Evolutionary conservation across 352 stramenopile species (phyloP).

Genomic region (Vaucheria bursata): DNA sequence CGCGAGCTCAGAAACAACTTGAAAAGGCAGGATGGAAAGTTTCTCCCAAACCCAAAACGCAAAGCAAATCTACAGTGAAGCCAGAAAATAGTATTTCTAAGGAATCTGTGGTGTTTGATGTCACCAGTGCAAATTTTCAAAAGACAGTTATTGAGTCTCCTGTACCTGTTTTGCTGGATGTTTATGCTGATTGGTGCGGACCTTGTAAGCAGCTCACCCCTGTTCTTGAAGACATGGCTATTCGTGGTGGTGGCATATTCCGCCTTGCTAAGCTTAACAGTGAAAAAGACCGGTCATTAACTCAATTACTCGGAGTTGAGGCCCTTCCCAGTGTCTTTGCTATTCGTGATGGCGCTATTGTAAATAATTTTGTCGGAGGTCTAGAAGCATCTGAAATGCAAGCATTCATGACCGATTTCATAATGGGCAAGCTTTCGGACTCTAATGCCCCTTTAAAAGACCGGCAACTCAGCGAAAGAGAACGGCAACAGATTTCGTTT

Average conservation of each 20-base stretch:
- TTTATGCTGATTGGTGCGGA: conserved; percentile 51
- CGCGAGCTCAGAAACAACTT: conserved; percentile 26
- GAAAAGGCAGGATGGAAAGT: conserved; percentile 25
- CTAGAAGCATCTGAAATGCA: conserved; percentile 40
- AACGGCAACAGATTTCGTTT: conserved; percentile 31
- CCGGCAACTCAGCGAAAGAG: conserved; percentile 12
- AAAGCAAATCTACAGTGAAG: conserved; percentile 15
- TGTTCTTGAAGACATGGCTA: conserved; percentile 48
- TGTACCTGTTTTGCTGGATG: conserved; percentile 49
- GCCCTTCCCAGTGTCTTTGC: conserved; percentile 49
- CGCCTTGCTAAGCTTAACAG: conserved; percentile 48
- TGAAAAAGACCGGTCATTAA: conserved; percentile 36
- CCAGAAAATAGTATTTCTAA: too few species aligned
- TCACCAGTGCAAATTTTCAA: conserved; percentile 45
- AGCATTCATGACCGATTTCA: conserved; percentile 47
- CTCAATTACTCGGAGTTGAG: conserved; percentile 33
- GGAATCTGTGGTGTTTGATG: conserved; percentile 47
- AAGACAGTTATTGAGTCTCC: conserved; percentile 49
- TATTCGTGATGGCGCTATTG: conserved; percentile 38
- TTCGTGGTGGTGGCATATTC: conserved; percentile 47
- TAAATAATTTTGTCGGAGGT: conserved; percentile 46
- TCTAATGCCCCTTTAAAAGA: conserved; percentile 29
- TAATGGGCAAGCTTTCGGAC: conserved; percentile 27
- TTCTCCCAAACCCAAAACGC: background rate
- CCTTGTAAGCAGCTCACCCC: conserved; percentile 51